Evolutionary conservation across 805 yeast genomes (phyloP), one percentile per base, ranked within the genome.

Genomic region (Saturnispora saitoi): DNA sequence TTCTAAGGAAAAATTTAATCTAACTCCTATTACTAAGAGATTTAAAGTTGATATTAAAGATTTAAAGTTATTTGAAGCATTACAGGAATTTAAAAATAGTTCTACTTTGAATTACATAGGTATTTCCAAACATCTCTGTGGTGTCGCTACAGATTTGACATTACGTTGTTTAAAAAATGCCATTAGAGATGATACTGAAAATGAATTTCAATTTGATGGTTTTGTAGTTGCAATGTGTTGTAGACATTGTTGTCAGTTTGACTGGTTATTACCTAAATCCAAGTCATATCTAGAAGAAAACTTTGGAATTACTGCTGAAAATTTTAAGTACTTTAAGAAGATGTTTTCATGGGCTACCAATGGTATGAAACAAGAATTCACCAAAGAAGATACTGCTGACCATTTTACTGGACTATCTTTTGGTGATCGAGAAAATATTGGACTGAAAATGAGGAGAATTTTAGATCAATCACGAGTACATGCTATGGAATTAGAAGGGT

Each of bases 131-230:
- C 97, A 89, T 66, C 66, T 90, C 32, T 89, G 97, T 66, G 97
- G 97, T 4, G 95, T 85, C 3, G 97, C 97, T 1, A 90, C 96
- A 0, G 97, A 89, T 62, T 68, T 89, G 44, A 84, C 96, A 0
- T 64, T 90, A 24, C 71, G 79, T 55, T 83, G 88, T 65, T 61
- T 88, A 2, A 51, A 72, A 0, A 55, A 61, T 11, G 51, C 70
- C 1, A 43, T 44, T 8, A 41, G 42, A 15, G 56, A 52, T 14
- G 17, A 42, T 53, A 20, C 41, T 34, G 19, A 39, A 51, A 36
- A 28, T 22, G 42, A 47, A 29, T 19, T 47, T 2, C 47, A 56
- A 10, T 63, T 65, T 43, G 62, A 65, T 3, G 95, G 93, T 0
- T 65, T 85, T 53, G 66, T 86, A 28, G 86, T 89, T 30, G 97